Conservation (phyloP, 495 filamentous ascomycete species). For the Sphaerosporella brunnea region DNA sequence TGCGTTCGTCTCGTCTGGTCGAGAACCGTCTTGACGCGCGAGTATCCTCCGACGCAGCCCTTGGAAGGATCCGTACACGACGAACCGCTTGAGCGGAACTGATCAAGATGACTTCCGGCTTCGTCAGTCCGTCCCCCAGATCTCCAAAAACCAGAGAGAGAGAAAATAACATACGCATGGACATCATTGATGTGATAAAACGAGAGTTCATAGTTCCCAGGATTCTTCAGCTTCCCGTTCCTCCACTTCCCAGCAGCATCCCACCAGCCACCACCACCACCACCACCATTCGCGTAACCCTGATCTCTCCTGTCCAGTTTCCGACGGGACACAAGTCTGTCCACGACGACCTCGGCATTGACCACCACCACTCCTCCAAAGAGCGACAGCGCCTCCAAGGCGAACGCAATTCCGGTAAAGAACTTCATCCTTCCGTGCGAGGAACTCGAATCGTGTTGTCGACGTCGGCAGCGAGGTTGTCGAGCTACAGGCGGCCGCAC, state of each 20-base stretch:
- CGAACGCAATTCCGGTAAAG: not conserved
- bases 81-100: slow-evolving; percentile 38
- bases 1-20: slow-evolving; percentile 34
- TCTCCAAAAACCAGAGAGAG: too few relatives aligned
- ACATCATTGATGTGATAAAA: slow-evolving; percentile 49
- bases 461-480: too few relatives aligned
- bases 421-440: not conserved
- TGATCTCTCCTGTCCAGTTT: not conserved
- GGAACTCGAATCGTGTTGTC: too few relatives aligned
- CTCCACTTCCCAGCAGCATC: not conserved
- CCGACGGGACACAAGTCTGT: not conserved
- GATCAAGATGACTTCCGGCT: slow-evolving; percentile 31
- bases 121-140: not conserved
- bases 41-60: slow-evolving; percentile 41
- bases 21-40: slow-evolving; percentile 37
- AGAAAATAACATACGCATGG: slow-evolving; percentile 34
- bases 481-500: too few relatives aligned
- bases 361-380: not conserved
- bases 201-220: slow-evolving; percentile 40
- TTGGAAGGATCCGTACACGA: slow-evolving; percentile 34
- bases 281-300: not conserved
- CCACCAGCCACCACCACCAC: not conserved
- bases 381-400: not conserved
- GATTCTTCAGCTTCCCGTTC: slow-evolving; percentile 2
- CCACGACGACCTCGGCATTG: not conserved